Base-by-base conservation (phyloP, 1,139 yeast genomes). In the Meyerozyma smithsonii region DNA sequence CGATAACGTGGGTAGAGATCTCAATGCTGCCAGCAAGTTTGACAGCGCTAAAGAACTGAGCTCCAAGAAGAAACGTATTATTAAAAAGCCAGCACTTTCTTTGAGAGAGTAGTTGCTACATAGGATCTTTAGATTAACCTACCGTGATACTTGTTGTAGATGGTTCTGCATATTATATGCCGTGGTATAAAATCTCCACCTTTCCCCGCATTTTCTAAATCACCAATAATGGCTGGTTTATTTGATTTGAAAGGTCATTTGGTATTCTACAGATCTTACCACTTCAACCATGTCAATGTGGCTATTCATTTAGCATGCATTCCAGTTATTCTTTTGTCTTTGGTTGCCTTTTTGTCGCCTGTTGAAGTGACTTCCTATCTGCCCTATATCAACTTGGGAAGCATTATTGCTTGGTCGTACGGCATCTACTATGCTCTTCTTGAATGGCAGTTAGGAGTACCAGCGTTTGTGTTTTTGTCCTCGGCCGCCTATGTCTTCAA, bases 1-100 rank as follows among this genome's bases (percentile, higher is more conserved):
- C 45, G 99, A 94, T 61, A 80, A 79, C 48, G 78, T 86, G 46
- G 98, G 97, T 39, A 80, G 98, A 62, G 83, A 81, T 51, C 66
- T 81, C 47, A 61, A 56, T 36, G 68, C 69, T 37, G 81, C 77
- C 30, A 64, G 76, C 34, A 58, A 55, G 21, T 77, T 77, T 48
- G 77, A 73, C 28, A 65, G 64, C 40, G 52, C 56, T 42, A 43
- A 49, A n/a, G 39, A 53, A 19, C 51, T 52, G 14, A 52, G 58
- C 36, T 43, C 59, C 32, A 75, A 67, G 56, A 77, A 74, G 58
- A 41, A 36, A 41, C 57, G 75, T 44, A 48, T 60, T n/a, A 63
- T 70, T 41, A 78, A 77, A 59, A 79, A 74, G 56, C 85, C 85
- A 28, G 57, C 56, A 12, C 58, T 79, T 45, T 82, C 74, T 23